Percentiles rank a stretch among this genome's conserved stretches.
These are phyloP conservation scores for Conringia planisiliqua DNA, from an alignment of 345 rosid species.

Conservation along the genomic window DNA sequence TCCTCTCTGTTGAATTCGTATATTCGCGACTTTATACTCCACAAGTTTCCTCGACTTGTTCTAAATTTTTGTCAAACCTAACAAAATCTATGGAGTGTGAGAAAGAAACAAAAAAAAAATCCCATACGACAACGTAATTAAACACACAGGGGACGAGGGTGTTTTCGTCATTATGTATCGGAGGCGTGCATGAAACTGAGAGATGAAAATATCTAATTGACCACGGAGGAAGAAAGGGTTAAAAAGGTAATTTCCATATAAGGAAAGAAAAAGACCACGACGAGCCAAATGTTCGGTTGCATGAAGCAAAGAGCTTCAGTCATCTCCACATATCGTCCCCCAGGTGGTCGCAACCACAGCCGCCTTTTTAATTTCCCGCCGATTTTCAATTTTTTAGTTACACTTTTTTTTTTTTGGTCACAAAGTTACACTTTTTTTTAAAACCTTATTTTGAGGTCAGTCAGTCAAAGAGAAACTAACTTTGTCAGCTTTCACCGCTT, in stretches of 20 bases:
- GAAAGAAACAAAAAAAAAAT: neutral
- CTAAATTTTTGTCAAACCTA: slow-evolving; percentile 10
- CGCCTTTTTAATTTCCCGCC: slow-evolving; percentile 31
- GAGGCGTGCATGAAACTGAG: neutral
- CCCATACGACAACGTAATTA: neutral
- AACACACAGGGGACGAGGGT: neutral
- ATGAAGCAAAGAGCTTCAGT: slow-evolving; percentile 32
- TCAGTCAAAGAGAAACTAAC: neutral
- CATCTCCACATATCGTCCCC: slow-evolving; percentile 37
- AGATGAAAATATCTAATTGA: slow-evolving; percentile 20
- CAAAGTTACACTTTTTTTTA: neutral
- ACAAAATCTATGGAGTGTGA: slow-evolving; percentile 16
- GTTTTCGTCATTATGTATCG: neutral
- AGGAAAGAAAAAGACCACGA: neutral
- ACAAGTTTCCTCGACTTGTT: slow-evolving; percentile 15
- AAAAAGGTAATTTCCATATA: neutral
- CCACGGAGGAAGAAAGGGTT: neutral
- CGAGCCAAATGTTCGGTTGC: slow-evolving; percentile 60
- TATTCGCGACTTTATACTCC: neutral
- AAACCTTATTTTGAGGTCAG: neutral
- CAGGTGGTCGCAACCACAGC: slow-evolving; percentile 33
- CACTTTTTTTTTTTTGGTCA: too few relatives aligned
- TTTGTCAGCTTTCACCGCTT: neutral
- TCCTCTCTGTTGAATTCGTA: neutral
- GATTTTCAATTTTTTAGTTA: neutral